Conservation (phyloP, 2,329 filamentous ascomycete species). For the Colletotrichum simmondsii region DNA sequence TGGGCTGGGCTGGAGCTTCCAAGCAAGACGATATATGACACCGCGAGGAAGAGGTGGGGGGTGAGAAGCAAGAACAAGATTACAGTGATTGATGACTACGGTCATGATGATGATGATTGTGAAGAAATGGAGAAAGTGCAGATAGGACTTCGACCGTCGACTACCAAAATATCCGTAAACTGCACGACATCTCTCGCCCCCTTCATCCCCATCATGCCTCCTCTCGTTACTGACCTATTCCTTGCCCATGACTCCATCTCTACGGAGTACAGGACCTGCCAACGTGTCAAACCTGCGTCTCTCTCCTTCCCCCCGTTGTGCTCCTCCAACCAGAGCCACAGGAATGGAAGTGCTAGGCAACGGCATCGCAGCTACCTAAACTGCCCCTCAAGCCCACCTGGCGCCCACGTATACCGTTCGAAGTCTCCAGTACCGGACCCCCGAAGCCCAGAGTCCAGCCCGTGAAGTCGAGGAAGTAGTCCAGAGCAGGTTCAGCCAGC, state of each 20-base stretch:
- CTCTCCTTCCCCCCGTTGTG: no score
- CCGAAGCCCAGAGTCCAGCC: neutral
- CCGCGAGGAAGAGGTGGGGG: neutral
- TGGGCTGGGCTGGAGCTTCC: neutral
- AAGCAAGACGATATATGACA: neutral
- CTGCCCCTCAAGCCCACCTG: neutral
- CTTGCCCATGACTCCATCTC: neutral
- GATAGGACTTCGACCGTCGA: neutral
- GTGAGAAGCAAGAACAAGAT: neutral
- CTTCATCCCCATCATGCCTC: neutral
- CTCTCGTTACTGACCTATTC: neutral
- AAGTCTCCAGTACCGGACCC: neutral
- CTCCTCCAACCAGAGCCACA: neutral
- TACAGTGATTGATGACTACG: neutral
- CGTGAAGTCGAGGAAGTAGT: neutral
- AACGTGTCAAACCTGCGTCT: neutral
- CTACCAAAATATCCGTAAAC: neutral
- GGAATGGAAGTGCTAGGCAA: constrained; percentile 19
- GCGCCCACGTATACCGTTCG: neutral
- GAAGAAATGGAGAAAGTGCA: neutral
- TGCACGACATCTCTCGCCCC: constrained; percentile 6
- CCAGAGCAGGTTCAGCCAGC: neutral
- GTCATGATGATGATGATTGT: neutral
- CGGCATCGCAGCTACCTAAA: neutral
- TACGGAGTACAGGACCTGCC: neutral